Conservation (phyloP, 495 filamentous ascomycete species). For the Tuber indicum region DNA sequence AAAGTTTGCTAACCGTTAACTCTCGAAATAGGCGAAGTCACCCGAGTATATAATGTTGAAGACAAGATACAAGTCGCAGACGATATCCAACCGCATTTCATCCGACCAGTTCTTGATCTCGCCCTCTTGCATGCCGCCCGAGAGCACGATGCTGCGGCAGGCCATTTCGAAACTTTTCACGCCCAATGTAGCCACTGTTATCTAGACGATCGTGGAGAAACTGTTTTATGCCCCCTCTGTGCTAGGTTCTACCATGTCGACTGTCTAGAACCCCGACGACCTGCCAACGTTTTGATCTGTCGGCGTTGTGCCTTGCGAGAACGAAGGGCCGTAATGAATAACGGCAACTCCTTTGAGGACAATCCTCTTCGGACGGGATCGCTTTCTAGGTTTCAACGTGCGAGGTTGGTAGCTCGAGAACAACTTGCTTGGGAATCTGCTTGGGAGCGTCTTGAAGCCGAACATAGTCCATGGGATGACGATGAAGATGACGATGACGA, state of each 20-base stretch:
- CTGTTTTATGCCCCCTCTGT: background rate
- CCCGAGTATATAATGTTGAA: conserved; percentile 78
- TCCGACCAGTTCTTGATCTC: background rate
- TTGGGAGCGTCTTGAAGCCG: conserved; percentile 24
- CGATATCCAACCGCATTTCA: background rate
- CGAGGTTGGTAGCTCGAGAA: conserved; percentile 1
- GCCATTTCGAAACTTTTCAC: background rate
- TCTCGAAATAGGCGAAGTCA: conserved; percentile 53
- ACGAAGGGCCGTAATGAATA: background rate
- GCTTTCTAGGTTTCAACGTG: background rate
- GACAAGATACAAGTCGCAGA: conserved; percentile 86
- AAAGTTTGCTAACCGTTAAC: conserved; percentile 44
- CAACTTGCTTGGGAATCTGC: conserved; percentile 31
- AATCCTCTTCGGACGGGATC: background rate
- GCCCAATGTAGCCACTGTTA: background rate
- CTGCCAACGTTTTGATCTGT: background rate
- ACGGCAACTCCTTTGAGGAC: background rate
- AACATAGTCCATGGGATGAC: background rate
- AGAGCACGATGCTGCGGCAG: background rate
- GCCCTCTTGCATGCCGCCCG: background rate
- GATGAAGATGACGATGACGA: conserved; percentile 7
- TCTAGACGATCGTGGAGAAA: background rate
- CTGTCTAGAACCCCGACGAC: background rate
- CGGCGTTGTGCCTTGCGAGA: conserved; percentile 4
- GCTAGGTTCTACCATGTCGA: background rate